Conservation (phyloP, 495 filamentous ascomycete species). For the Aspergillus baeticus region DNA sequence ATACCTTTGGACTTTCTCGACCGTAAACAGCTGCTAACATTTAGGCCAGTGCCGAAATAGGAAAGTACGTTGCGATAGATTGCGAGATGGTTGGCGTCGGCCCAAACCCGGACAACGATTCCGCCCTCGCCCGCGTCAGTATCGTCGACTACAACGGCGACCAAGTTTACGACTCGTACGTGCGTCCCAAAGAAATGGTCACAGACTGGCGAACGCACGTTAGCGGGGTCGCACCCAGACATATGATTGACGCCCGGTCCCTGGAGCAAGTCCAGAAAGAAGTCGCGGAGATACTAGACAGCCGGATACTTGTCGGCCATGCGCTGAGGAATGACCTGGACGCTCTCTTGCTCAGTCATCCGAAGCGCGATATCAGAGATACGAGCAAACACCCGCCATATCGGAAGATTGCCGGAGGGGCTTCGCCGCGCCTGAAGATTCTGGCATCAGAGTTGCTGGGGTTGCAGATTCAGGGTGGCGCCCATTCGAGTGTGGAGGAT, state of each 20-base stretch:
- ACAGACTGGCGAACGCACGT: slow-evolving; percentile 88
- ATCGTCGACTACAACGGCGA: slow-evolving; percentile 90
- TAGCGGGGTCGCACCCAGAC: slow-evolving; percentile 70
- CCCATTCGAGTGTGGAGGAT: slow-evolving; percentile 80
- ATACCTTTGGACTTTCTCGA: neutral
- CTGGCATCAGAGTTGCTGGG: slow-evolving; percentile 77
- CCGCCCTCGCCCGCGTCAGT: slow-evolving; percentile 77
- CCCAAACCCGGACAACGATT: slow-evolving; percentile 60
- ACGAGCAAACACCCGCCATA: slow-evolving; percentile 77
- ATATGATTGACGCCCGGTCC: slow-evolving; percentile 64
- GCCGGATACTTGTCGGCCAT: slow-evolving; percentile 80
- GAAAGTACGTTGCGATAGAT: slow-evolving; percentile 89
- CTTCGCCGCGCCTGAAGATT: slow-evolving; percentile 72
- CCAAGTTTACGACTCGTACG: slow-evolving; percentile 89
- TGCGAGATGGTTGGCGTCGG: slow-evolving; percentile 98
- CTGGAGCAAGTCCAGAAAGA: slow-evolving; percentile 74
- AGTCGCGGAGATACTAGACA: slow-evolving; percentile 69
- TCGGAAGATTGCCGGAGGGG: slow-evolving; percentile 69
- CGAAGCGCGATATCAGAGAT: slow-evolving; percentile 75
- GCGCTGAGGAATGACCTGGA: slow-evolving; percentile 84
- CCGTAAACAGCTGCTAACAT: slow-evolving; percentile 11
- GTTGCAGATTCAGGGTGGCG: slow-evolving; percentile 76
- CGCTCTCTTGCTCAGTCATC: slow-evolving; percentile 72
- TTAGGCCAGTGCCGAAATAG: slow-evolving; percentile 52
- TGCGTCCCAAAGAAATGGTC: slow-evolving; percentile 70